Percentiles rank a stretch among this genome's conserved stretches.
These are phyloP conservation scores for Lasiodiplodia hormozganensis DNA, from an alignment of 2,329 filamentous ascomycete genomes.

Conservation along the genomic window DNA sequence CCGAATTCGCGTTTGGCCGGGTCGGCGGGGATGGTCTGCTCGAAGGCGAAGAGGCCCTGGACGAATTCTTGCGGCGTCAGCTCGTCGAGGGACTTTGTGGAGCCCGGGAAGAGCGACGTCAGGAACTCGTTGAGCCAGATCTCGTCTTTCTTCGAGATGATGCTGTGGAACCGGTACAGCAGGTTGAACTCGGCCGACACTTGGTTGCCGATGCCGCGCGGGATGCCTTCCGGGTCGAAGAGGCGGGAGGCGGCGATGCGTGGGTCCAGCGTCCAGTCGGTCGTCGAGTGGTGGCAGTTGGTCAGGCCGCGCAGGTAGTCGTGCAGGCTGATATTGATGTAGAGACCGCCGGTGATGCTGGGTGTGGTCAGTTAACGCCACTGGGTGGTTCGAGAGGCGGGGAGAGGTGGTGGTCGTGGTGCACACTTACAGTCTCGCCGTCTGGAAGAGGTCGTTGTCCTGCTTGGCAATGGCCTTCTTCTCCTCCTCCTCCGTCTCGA, in stretches of 20 bases:
- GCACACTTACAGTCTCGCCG: conserved; percentile 39
- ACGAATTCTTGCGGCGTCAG: conserved; percentile 39
- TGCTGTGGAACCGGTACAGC: conserved; percentile 59
- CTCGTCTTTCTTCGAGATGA: conserved; percentile 54
- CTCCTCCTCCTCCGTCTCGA: conserved; percentile 25
- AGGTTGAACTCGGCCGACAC: conserved; percentile 62
- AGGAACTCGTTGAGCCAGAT: conserved; percentile 53
- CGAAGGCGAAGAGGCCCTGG: conserved; percentile 32
- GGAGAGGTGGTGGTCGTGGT: too few relatives aligned
- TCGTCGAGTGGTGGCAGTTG: conserved; percentile 50
- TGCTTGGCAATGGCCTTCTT: conserved; percentile 37
- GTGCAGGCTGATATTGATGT: conserved; percentile 46
- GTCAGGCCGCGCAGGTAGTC: conserved; percentile 48
- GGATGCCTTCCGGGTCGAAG: conserved; percentile 39
- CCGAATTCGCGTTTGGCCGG: conserved; percentile 44
- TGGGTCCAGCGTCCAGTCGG: conserved; percentile 54
- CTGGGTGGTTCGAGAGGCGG: too few relatives aligned
- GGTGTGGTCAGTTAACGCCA: background rate
- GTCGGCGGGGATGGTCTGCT: conserved; percentile 32
- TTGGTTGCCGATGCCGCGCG: conserved; percentile 58
- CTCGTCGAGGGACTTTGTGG: conserved; percentile 32
- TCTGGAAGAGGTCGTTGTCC: conserved; percentile 47
- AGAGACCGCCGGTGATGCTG: conserved; percentile 42
- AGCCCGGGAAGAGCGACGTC: conserved; percentile 39
- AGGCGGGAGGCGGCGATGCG: conserved; percentile 43